Base-by-base conservation (phyloP, 768 basidiomycete genomes). In the Tylopilus intermedius region DNA sequence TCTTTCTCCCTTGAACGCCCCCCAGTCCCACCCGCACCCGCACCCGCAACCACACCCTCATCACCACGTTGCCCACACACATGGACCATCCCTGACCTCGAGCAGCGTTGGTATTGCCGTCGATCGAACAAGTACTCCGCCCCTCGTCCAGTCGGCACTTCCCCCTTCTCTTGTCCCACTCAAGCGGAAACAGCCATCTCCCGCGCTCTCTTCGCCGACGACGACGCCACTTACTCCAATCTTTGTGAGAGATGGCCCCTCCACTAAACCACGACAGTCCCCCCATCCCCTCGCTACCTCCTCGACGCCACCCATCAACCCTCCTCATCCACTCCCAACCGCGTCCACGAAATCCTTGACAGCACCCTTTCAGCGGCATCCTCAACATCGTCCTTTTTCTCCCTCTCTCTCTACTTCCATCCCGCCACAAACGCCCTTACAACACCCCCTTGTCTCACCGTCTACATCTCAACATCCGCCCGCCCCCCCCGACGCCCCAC, bases 1-100 rank as follows among this genome's bases (percentile, higher is more conserved):
- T 62, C 76, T 81, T 45, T 76, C 73, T 40, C 68, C 71, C 45
- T 62, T 67, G 51, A 68, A 68, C 53, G 62, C 72, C 46, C 65
- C 58, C 58, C 65, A 51, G 46, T 60, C 64, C 41, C 58, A 65
- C 55, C 59, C 18, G 18, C 18, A 18, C 18, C 18, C 57, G 13
- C 60, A 65, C 30, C 65, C 57, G 1, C 62, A 64, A 57, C 62
- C 55, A 27, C 64, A 61, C 49, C 37, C 55, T 50, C 59, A 56
- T 43, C 59, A 60, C 50, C 60, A 67, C 59, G 62, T 64, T 62
- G 48, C 41, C 40, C 53, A 59, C 32, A 3, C 62, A 45, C 65
- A 65, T 62, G 60, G 65, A 9, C 64, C 64, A 9, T 62, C 64
- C 52, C 65, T 65, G 40, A 67, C 62, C 14, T 65, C 64, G 10